These are phyloP conservation scores for Barnettozyma populi DNA, from an alignment of 805 yeast species.

Conservation along the genomic window DNA sequence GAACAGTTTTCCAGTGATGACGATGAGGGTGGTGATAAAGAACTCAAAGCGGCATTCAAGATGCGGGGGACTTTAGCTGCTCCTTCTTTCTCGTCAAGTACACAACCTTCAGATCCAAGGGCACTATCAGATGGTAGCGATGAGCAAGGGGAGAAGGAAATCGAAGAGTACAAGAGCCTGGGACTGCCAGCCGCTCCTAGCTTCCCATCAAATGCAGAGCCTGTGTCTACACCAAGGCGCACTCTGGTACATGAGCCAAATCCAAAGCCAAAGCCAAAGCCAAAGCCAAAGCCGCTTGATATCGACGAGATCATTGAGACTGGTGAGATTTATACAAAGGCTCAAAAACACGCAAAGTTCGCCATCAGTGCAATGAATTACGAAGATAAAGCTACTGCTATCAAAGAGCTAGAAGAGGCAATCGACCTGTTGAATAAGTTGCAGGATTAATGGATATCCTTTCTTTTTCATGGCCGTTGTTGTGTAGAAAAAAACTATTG, in stretches of 20 bases:
- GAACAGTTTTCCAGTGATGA: not conserved
- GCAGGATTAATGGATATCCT: not conserved
- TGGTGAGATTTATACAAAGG: slow-evolving; percentile 50
- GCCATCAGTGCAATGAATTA: slow-evolving; percentile 77
- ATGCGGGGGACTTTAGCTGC: not conserved
- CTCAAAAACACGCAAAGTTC: slow-evolving; percentile 67
- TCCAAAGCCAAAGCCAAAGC: slow-evolving; percentile 7
- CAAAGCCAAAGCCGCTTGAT: slow-evolving; percentile 19
- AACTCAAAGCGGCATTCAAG: not conserved
- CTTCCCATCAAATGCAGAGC: not conserved
- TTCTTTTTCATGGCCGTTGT: not conserved
- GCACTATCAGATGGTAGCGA: slow-evolving; percentile 1
- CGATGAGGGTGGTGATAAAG: not conserved
- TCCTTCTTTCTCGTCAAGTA: not conserved
- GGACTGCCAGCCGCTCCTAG: slow-evolving; percentile 11
- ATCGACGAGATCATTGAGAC: slow-evolving; percentile 46
- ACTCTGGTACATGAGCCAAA: not conserved
- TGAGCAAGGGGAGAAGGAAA: slow-evolving; percentile 1
- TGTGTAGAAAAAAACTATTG: slow-evolving; percentile 16
- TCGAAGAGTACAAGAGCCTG: slow-evolving; percentile 1
- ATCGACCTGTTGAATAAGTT: slow-evolving; percentile 33
- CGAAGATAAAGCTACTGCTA: slow-evolving; percentile 68
- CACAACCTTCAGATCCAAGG: not conserved
- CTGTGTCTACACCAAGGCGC: not conserved
- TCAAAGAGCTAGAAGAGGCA: slow-evolving; percentile 51